Percentiles rank a stretch among this genome's conserved stretches.
Conservation (phyloP, 352 stramenopile species). For the Globisporangium viniferum region DNA sequence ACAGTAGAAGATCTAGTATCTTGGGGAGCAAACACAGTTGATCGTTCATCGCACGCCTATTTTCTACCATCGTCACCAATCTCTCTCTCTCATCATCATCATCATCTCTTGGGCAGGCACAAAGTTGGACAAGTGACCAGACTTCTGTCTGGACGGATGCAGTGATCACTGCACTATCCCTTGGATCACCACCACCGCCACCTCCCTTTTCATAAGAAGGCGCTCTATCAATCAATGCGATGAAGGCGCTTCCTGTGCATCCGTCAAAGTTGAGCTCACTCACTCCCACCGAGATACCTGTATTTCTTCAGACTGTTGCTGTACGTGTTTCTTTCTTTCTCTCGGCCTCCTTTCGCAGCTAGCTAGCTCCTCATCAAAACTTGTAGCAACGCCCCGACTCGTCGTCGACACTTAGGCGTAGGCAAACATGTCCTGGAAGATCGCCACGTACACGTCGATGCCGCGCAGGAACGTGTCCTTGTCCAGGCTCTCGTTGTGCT, state of each 20-base stretch:
- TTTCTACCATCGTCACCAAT: neutral
- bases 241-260: too few relatives aligned
- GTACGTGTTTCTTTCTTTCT: too few relatives aligned
- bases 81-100: too few relatives aligned
- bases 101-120: too few relatives aligned
- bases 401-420: slow-evolving; percentile 6
- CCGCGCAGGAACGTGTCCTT: slow-evolving; percentile 89
- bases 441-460: slow-evolving; percentile 78
- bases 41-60: neutral
- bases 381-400: neutral
- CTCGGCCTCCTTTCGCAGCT: neutral
- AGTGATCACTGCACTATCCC: too few relatives aligned
- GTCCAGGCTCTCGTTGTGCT: slow-evolving; percentile 94
- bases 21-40: neutral
- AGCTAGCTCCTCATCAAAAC: neutral
- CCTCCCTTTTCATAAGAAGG: too few relatives aligned
- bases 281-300: too few relatives aligned
- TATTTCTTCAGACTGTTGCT: too few relatives aligned
- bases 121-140: too few relatives aligned
- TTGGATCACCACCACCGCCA: too few relatives aligned
- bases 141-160: neutral
- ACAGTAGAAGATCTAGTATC: neutral
- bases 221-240: too few relatives aligned
- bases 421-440: slow-evolving; percentile 40
- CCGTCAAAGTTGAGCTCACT: too few relatives aligned